A percentile compares a stretch with the other conserved stretches of the same genome.
Evolutionary conservation across 805 yeast species (phyloP).

Genomic region (Lachancea sp.): DNA sequence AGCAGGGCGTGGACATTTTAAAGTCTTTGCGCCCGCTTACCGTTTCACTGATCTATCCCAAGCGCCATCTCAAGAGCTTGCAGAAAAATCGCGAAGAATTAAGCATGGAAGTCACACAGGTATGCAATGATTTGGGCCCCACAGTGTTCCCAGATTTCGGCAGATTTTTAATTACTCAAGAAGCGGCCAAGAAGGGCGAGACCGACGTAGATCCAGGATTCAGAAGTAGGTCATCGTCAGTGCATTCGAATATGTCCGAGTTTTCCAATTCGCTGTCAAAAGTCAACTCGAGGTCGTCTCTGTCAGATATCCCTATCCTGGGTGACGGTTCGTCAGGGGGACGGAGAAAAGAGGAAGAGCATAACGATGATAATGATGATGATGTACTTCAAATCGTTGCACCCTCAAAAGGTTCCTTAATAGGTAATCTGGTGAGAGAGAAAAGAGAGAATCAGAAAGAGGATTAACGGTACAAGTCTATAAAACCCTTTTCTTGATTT

Average conservation of each 20-base stretch:
- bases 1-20: constrained; percentile 79
- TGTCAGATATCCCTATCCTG: constrained; percentile 60
- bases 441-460: constrained; percentile 24
- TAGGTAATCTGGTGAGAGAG: constrained; percentile 17
- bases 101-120: constrained; percentile 64
- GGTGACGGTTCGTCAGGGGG: constrained; percentile 22
- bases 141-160: constrained; percentile 82
- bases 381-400: constrained; percentile 11
- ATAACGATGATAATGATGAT: not conserved
- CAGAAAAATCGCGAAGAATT: constrained; percentile 54
- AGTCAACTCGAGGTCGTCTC: constrained; percentile 53
- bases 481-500: not conserved
- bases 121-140: constrained; percentile 82
- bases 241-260: constrained; percentile 32
- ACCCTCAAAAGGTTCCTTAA: constrained; percentile 21
- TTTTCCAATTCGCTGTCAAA: constrained; percentile 55
- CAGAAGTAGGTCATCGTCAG: constrained; percentile 27
- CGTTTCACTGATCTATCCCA: constrained; percentile 36
- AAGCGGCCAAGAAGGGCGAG: constrained; percentile 4
- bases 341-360: not conserved
- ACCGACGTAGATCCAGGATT: constrained; percentile 4
- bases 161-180: constrained; percentile 15
- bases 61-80: constrained; percentile 42
- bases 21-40: constrained; percentile 74
- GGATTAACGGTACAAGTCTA: constrained; percentile 11